Evolutionary conservation across 306 rosid genomes (phyloP), one percentile per base, ranked within the genome.

Genomic region (Nissolia schottii): DNA sequence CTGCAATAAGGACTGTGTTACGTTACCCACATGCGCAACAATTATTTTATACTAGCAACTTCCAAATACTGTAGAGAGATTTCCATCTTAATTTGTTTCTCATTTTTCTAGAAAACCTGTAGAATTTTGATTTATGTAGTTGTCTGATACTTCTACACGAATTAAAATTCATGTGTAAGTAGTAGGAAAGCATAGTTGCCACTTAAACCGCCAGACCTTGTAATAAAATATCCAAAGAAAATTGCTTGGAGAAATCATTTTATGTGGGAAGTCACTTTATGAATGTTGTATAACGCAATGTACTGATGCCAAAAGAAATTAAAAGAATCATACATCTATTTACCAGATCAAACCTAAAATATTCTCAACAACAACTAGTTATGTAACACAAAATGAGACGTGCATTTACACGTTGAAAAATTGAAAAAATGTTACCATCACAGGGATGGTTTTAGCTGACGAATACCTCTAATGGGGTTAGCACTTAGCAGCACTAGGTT

Each of bases 301-400:
- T 8, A 28, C 67, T 25, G 64, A 48, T 48, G 55, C 24, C 49
- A 55, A 40, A 65, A 69, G 83, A 82, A 69, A 60, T 22, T 38
- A 55, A 50, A 71, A 69, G 83, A 82, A 69, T 55, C 48, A 3
- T 37, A 63, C 29, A 23, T 62, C 11, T 13, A n/a, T 77, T 23
- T 74, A 69, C 55, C 54, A 12, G 5, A 67, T n/a, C 12, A 45
- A 54, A 64, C 56, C 23, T 46, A 18, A 48, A 73, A 28, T 63
- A 63, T 55, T 53, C 71, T 63, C 66, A 16, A 56, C 61, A 74
- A 57, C 65, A 69, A 29, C n/a, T 63, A 16, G 73, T 61, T 53
- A 63, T 68, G 63, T 68, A 56, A 57, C 74, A 77, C n/a, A n/a
- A n/a, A 60, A 70, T 67, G 63, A 29, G 57, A 32, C 29, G 12